Evolutionary conservation across 306 rosid genomes (phyloP), one percentile per base, ranked within the genome.

Genomic region (Mimosa bimucronata): DNA sequence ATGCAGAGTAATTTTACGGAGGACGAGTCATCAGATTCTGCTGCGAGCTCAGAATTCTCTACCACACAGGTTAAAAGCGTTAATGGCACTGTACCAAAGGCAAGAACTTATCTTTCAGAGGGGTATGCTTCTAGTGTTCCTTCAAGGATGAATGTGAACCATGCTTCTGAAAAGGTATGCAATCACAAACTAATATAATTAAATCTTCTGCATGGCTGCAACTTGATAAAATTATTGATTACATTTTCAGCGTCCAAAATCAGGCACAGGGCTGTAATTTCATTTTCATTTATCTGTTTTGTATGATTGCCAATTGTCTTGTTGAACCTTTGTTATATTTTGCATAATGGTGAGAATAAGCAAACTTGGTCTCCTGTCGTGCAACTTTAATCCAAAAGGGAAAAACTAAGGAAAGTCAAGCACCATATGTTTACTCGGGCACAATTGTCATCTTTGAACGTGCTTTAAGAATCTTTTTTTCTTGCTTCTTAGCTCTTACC

Each of bases 1-100:
- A 81, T 87, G 84, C 88, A 75, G 76, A 87, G 84, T 84, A 91
- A 88, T 75, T 93, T 81, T 72, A 87, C 91, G 0, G 99, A 96
- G 82, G 97, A 91, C 42, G 98, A 93, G 58, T 91, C 94, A 7
- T 88, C 97, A 1, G 99, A 93, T 87, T 93, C 99, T 7, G 98
- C 94, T 0, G 96, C 85, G 0, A 91, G 98, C 87, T 96, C 98
- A 0, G 99, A 96, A 77, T 90, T 90, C 77, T 96, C 98, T 34
- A 87, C 91, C 21, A 91, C 98, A 4, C 99, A 88, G 68, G 94
- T 83, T 13, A 94, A 92, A 83, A 89, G 97, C 83, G 83, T 92
- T 76, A 92, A 92, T 81, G 94, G 94, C n/a, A 67, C 84, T 50
- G 75, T 87, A 79, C 83, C 88, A 14, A 85, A 77, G 76, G 71